Evolutionary conservation across 140 eudicot species (phyloP).

Genomic region (Eryngium alpinum): DNA sequence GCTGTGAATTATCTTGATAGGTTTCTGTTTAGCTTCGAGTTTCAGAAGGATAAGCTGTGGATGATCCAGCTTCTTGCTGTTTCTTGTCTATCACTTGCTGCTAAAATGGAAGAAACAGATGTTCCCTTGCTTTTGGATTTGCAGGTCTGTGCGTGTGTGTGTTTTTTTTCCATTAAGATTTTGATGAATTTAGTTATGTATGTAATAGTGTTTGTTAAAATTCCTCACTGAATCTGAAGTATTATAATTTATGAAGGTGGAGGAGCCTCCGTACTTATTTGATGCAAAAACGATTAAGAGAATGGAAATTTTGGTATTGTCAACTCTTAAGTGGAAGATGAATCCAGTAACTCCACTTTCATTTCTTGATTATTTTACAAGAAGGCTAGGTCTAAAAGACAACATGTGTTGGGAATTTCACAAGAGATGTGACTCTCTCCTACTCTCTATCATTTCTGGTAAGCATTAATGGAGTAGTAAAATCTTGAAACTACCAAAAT

Average conservation of each 20-base stretch:
- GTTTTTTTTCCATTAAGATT: not conserved
- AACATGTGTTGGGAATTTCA: slow-evolving; percentile 40
- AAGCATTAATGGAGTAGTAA: not conserved
- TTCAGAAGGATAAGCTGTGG: slow-evolving; percentile 57
- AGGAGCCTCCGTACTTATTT: slow-evolving; percentile 58
- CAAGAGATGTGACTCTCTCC: slow-evolving; percentile 50
- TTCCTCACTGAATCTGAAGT: not conserved
- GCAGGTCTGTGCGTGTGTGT: slow-evolving; percentile 39
- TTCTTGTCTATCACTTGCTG: slow-evolving; percentile 77
- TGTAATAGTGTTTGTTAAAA: not conserved
- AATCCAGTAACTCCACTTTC: slow-evolving; percentile 74
- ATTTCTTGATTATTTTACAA: slow-evolving; percentile 47
- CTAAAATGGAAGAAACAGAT: slow-evolving; percentile 80
- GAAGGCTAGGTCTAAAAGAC: slow-evolving; percentile 46
- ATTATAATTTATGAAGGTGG: slow-evolving; percentile 39
- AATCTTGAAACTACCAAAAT: not conserved
- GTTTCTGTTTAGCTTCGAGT: slow-evolving; percentile 40
- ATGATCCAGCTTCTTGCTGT: slow-evolving; percentile 68
- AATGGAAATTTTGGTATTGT: slow-evolving; percentile 70
- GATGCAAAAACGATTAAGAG: slow-evolving; percentile 77
- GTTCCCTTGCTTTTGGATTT: slow-evolving; percentile 77
- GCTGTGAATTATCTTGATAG: slow-evolving; percentile 74
- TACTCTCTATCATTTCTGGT: slow-evolving; percentile 61
- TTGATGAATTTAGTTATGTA: not conserved
- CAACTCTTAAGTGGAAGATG: slow-evolving; percentile 81